Evolutionary conservation across 1,139 yeast species (phyloP).

Genomic region (Chernovozyma aurita): DNA sequence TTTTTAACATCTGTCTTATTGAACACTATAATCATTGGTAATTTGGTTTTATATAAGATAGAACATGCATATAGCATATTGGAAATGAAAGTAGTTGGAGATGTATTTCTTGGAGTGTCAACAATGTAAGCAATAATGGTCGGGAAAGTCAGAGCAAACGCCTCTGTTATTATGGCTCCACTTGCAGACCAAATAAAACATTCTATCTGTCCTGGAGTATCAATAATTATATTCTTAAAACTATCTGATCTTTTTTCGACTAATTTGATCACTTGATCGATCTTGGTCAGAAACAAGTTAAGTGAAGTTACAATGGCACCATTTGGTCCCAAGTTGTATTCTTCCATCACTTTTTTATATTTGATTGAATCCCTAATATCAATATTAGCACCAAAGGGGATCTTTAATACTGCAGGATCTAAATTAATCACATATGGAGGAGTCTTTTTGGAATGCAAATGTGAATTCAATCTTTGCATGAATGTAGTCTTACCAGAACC

Average conservation of each 20-base stretch:
- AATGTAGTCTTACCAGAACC: conserved; percentile 98
- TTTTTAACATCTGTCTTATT: conserved; percentile 89
- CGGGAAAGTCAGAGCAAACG: conserved; percentile 93
- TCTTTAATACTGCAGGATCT: conserved; percentile 92
- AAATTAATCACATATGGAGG: conserved; percentile 89
- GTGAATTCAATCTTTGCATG: conserved; percentile 90
- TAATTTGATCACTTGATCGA: conserved; percentile 86
- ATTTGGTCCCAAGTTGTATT: conserved; percentile 89
- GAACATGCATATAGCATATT: conserved; percentile 98
- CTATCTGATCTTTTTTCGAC: conserved; percentile 75
- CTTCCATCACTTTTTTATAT: conserved; percentile 93
- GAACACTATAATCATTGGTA: conserved; percentile 96
- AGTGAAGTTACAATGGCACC: conserved; percentile 97
- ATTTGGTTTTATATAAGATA: conserved; percentile 87
- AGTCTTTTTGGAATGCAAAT: conserved; percentile 65
- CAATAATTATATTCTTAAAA: conserved; percentile 73
- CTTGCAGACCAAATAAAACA: conserved; percentile 97
- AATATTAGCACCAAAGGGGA: conserved; percentile 91
- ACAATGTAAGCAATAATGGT: conserved; percentile 93
- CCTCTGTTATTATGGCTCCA: conserved; percentile 93
- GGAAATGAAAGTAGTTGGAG: conserved; percentile 96
- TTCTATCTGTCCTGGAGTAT: conserved; percentile 98
- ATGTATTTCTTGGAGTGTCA: conserved; percentile 90
- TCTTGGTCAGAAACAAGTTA: conserved; percentile 88
- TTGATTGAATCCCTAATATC: conserved; percentile 96